phyloP scores from a whole-genome alignment of 805 yeast species.

The Kodamaea jinghongensis region DNA sequence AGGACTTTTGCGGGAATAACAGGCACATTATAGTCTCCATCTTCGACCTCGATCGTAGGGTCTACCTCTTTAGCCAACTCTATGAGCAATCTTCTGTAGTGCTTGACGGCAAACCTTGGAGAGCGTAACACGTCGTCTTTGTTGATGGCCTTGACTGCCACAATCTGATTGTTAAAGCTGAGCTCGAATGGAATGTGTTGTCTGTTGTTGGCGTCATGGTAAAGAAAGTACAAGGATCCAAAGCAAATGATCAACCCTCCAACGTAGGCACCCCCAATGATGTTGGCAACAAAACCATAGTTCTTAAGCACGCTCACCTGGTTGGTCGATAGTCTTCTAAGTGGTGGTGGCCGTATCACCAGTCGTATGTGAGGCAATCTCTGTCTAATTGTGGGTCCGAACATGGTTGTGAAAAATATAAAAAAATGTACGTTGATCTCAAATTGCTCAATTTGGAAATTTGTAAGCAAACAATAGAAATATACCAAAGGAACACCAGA shows the following conservation, averaged over 20 bases:
- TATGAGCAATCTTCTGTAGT: conserved; percentile 36
- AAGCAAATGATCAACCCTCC: conserved; percentile 39
- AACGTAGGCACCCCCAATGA: conserved; percentile 42
- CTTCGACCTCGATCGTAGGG: conserved; percentile 26
- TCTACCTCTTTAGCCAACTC: conserved; percentile 30
- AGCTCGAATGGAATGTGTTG: conserved; percentile 42
- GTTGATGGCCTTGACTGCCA: conserved; percentile 41
- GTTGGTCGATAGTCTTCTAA: conserved; percentile 15
- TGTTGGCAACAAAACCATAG: conserved; percentile 33
- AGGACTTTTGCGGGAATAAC: conserved; percentile 30
- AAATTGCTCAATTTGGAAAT: too few relatives aligned
- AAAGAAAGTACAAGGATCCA: conserved; percentile 38
- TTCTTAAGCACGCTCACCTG: conserved; percentile 19
- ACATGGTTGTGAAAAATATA: too few relatives aligned
- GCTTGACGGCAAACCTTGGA: conserved; percentile 43
- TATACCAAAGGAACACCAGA: too few relatives aligned
- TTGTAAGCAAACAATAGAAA: too few relatives aligned
- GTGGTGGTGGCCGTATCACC: too few relatives aligned
- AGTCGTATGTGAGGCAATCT: too few relatives aligned
- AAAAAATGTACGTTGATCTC: too few relatives aligned
- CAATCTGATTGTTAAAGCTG: conserved; percentile 28
- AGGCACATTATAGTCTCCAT: conserved; percentile 32
- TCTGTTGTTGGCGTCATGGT: conserved; percentile 37
- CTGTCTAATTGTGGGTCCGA: too few relatives aligned
- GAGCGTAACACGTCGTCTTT: conserved; percentile 42